phyloP scores from a whole-genome alignment of 2,329 filamentous ascomycete species.

The Monosporascus sp. region DNA sequence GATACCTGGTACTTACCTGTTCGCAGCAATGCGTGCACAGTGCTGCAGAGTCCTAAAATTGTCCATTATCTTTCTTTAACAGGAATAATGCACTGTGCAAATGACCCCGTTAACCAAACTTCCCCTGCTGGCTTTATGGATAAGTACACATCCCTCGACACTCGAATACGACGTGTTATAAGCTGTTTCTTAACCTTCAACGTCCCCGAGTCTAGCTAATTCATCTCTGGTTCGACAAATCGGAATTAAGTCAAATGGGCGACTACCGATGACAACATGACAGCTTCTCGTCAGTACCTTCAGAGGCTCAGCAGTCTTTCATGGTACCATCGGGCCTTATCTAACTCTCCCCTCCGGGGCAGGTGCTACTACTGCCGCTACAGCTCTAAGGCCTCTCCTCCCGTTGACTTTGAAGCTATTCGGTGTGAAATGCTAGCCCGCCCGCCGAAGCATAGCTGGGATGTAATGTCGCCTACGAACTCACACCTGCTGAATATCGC shows the following conservation, averaged over 20 bases:
- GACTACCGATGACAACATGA: slow-evolving; percentile 6
- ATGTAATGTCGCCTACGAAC: slow-evolving; percentile 48
- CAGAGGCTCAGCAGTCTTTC: slow-evolving; percentile 3
- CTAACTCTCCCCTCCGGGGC: background rate
- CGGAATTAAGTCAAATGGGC: background rate
- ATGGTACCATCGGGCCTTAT: background rate
- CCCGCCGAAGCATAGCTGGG: slow-evolving; percentile 15
- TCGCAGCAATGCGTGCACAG: too few relatives aligned
- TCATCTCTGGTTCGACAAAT: too few relatives aligned
- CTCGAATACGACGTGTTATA: too few relatives aligned
- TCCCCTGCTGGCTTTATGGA: slow-evolving; percentile 7
- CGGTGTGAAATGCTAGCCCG: slow-evolving; percentile 20
- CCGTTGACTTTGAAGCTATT: slow-evolving; percentile 14
- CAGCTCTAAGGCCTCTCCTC: slow-evolving; percentile 2
- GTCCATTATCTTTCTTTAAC: too few relatives aligned
- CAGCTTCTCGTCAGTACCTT: background rate
- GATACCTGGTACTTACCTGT: too few relatives aligned
- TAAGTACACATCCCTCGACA: slow-evolving; percentile 2
- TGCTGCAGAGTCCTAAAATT: too few relatives aligned
- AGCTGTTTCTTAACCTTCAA: too few relatives aligned
- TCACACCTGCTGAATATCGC: slow-evolving; percentile 62
- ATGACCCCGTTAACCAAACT: too few relatives aligned
- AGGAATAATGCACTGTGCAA: too few relatives aligned
- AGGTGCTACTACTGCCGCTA: slow-evolving; percentile 4
- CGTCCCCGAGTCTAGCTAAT: too few relatives aligned